Evolutionary conservation across 208 protist genomes (phyloP), one percentile per base, ranked within the genome.

Genomic region (Phytomonas serpens): DNA sequence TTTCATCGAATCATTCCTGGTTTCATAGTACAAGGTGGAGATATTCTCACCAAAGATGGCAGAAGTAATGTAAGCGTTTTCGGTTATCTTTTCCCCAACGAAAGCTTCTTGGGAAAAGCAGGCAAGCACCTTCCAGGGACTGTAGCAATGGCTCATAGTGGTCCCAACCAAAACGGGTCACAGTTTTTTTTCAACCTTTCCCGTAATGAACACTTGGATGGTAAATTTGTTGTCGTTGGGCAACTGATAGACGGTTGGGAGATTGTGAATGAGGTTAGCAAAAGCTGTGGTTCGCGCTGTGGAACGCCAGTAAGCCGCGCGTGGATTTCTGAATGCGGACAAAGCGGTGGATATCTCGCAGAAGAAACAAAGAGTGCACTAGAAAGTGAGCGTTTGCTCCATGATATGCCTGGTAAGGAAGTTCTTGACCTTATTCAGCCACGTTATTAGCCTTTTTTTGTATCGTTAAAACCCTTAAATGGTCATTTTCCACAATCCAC

Each of bases 11-110:
- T 99, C 61, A 98, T 99, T 61, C 80, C 84, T 2, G 84, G 85
- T 10, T 99, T 99, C 83, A 93, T 99, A 34, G 80, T 96, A 38
- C 98, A 99, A 74, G 95, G 95, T 16, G 98, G 98, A 29, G 98
- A 99, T 75, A 97, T 98, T 62, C 85, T 95, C 61, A 85, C 78
- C 9, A 89, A 85, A 63, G 90, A 99, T 76, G 98, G 98, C 61
- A 90, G 86, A 68, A 95, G 97, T 67, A 97, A 96, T 70, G 84
- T 95, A 36, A 97, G 90, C 64, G 95, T 98, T 47, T 98, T 97
- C 77, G 97, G 97, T n/a, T 86, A 88, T 68, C 84, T 78, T 11
- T 98, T 98, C 69, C 81, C 88, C 0, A 95, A 98, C 77, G 97
- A 99, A 75, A 96, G 91, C 71, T 98, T 98, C 77, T 69, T 88